These are phyloP conservation scores for Collybia sp. DNA, from an alignment of 768 basidiomycete species.

Conservation along the genomic window DNA sequence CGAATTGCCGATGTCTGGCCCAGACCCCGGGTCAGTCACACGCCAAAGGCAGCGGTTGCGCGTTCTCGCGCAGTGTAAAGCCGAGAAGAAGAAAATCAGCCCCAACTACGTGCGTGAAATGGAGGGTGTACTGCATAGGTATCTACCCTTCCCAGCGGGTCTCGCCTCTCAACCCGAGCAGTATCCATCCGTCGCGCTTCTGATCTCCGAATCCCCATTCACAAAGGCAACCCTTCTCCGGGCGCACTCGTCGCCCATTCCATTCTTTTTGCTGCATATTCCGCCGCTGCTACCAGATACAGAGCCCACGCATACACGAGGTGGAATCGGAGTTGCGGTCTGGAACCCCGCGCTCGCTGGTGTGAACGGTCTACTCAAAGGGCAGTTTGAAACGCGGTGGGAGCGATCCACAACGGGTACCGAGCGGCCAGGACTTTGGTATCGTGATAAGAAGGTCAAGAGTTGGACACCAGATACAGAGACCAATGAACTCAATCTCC, in stretches of 20 bases:
- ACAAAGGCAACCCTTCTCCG: slow-evolving; percentile 65
- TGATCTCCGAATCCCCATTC: slow-evolving; percentile 80
- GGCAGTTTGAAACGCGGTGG: slow-evolving; percentile 65
- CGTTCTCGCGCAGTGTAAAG: slow-evolving; percentile 88
- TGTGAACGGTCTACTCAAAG: slow-evolving; percentile 48
- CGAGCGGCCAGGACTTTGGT: slow-evolving; percentile 43
- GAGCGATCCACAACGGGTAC: slow-evolving; percentile 34
- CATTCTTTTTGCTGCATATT: slow-evolving; percentile 76
- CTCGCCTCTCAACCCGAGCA: slow-evolving; percentile 5
- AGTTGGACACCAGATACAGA: slow-evolving; percentile 29
- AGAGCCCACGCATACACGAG: slow-evolving; percentile 6
- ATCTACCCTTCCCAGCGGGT: slow-evolving; percentile 21
- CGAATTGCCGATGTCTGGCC: background rate
- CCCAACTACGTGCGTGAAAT: slow-evolving; percentile 84
- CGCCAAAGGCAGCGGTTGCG: slow-evolving; percentile 51
- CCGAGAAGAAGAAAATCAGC: slow-evolving; percentile 75
- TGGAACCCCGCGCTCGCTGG: slow-evolving; percentile 70
- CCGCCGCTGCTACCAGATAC: slow-evolving; percentile 34
- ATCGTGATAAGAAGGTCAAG: slow-evolving; percentile 28
- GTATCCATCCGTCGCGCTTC: slow-evolving; percentile 56
- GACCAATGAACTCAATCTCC: too few species aligned
- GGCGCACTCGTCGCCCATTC: slow-evolving; percentile 70
- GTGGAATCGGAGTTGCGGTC: slow-evolving; percentile 43
- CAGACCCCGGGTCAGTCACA: background rate
- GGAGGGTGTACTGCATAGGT: slow-evolving; percentile 78